A percentile compares a stretch with the other conserved stretches of the same genome.
Evolutionary conservation across 108 stramenopile species (phyloP).

Genomic region (Skeletonema grethae): DNA sequence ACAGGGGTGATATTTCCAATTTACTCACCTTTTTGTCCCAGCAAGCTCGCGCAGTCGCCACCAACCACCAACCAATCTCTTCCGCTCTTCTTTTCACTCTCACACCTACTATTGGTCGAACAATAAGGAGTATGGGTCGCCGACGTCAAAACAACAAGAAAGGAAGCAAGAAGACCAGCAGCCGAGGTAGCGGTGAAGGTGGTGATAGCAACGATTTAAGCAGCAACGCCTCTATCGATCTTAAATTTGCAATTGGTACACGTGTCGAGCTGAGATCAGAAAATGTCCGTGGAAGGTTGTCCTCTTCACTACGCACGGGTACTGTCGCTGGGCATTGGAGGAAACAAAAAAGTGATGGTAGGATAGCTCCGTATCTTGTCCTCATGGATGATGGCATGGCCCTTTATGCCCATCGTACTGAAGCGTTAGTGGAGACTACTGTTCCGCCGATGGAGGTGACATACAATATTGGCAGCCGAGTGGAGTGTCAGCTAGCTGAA

Average conservation of each 20-base stretch:
- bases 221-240: background rate
- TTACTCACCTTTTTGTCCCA: no score
- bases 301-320: constrained; percentile 3
- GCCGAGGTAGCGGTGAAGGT: background rate
- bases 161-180: background rate
- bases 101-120: no score
- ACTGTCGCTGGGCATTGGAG: constrained; percentile 2
- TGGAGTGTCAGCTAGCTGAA: constrained; percentile 2
- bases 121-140: background rate
- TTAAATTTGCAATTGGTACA: background rate
- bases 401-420: background rate
- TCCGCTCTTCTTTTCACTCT: no score
- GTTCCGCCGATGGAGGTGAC: background rate
- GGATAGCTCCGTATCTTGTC: background rate
- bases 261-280: background rate
- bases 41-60: no score
- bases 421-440: background rate
- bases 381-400: constrained; percentile 7
- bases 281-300: background rate
- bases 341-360: background rate
- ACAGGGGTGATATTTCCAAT: no score
- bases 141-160: background rate
- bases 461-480: constrained; percentile 3
- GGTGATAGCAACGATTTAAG: background rate
- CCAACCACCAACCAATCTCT: no score